Base-by-base conservation (phyloP, 257 asterid species). In the Ligustrum vulgare region DNA sequence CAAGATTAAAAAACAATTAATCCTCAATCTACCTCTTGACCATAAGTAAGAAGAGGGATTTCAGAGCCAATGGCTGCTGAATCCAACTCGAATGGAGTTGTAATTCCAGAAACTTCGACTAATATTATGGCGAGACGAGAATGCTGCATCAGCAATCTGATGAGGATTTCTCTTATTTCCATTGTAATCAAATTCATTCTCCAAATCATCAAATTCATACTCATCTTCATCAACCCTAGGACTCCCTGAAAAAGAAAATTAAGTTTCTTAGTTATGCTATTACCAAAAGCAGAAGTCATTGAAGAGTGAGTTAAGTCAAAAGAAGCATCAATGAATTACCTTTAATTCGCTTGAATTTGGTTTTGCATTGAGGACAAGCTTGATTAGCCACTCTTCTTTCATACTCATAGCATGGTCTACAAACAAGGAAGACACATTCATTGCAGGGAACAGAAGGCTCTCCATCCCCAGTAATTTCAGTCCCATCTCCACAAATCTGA, bases 351-450 rank as follows among this genome's bases (percentile, higher is more conserved):
- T 92, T 94, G 91, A 71, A 94, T 88, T 98, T 78, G 78, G 98
- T 94, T 85, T 92, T 94, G 87, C 98, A 94, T 74, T 94, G 98
- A 81, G 98, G 98, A 65, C 98, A 94, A 77, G 94, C 86, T 87
- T 94, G 97, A 84, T 89, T 94, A 41, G 98, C 98, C 75, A 92
- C 98, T 75, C 98, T 85, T 71, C 98, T 84, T 75, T 94, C 98
- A 34, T 91, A 92, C 76, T 92, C 97, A 78, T 92, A 92, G 86
- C 97, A 92, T 16, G 87, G 90, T 71, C 98, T 81, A 67, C 98
- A 94, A 75, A 90, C 81, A 37, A 96, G 98, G 85, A 92, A 92
- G 60, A 97, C 97, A 71, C 98, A 94, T 78, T 94, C 98, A 70
- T 92, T 94, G 82, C 98, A 94, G 78, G 98, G 97, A 67, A 92